These are phyloP conservation scores for Trametes versicolor DNA, from an alignment of 1,284 basidiomycete species.

Conservation along the genomic window DNA sequence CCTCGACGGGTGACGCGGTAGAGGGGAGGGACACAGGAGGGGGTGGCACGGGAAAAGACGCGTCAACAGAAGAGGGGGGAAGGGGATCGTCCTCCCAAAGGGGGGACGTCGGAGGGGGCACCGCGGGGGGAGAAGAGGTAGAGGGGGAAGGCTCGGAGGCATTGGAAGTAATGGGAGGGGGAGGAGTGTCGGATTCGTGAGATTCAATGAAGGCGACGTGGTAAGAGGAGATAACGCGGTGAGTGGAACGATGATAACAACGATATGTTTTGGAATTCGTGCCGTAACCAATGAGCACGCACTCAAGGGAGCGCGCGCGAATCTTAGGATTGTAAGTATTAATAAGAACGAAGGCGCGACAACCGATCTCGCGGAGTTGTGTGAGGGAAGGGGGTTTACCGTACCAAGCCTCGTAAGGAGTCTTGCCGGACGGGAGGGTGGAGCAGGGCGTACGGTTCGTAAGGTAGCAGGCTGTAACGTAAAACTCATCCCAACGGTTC, in stretches of 20 bases:
- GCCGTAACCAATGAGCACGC: conserved; percentile 47
- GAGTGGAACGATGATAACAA: neutral
- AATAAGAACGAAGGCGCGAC: conserved; percentile 31
- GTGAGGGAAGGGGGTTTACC: conserved; percentile 26
- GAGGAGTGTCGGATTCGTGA: neutral
- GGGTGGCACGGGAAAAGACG: no score
- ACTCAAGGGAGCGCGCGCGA: conserved; percentile 42
- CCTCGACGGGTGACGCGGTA: no score
- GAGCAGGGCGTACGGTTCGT: conserved; percentile 17
- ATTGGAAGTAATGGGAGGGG: no score
- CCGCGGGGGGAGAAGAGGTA: no score
- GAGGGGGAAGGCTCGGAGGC: no score
- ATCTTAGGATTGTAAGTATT: conserved; percentile 43
- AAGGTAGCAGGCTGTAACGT: conserved; percentile 22
- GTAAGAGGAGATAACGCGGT: conserved; percentile 1
- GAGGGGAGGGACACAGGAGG: no score
- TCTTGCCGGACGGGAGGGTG: conserved; percentile 12
- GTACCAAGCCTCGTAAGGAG: conserved; percentile 33
- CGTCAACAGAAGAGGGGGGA: no score
- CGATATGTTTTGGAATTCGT: conserved; percentile 34
- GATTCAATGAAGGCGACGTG: neutral
- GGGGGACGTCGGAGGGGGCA: no score
- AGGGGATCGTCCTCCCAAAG: no score
- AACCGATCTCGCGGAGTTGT: conserved; percentile 39
- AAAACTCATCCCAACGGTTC: conserved; percentile 44